Percentiles rank a stretch among this genome's conserved stretches.
phyloP scores from a whole-genome alignment of 495 filamentous ascomycete species.

The Immersiella caudata region DNA sequence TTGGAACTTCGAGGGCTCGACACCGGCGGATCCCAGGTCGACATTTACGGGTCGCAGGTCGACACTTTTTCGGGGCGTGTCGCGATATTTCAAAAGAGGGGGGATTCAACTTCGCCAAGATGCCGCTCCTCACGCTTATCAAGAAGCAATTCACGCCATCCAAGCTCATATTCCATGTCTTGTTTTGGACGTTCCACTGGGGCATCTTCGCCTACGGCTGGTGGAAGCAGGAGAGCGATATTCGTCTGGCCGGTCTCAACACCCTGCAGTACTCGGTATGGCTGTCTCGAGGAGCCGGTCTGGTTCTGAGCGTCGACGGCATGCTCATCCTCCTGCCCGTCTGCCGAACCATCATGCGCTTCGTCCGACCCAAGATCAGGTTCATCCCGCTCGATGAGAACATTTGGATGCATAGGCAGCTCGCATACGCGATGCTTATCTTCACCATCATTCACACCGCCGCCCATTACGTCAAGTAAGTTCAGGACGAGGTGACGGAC shows the following conservation, averaged over 20 bases:
- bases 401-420: conserved; percentile 95
- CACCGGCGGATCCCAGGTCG: conserved; percentile 29
- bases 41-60: conserved; percentile 53
- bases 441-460: conserved; percentile 78
- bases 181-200: conserved; percentile 86
- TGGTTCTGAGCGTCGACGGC: conserved; percentile 79
- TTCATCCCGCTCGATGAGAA: conserved; percentile 93
- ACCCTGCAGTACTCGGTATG: conserved; percentile 85
- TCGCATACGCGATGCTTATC: conserved; percentile 84
- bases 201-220: conserved; percentile 86
- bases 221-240: conserved; percentile 73
- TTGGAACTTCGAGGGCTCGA: conserved; percentile 21
- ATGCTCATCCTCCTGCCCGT: conserved; percentile 90
- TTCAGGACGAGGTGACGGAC: conserved; percentile 22
- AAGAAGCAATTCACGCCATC: conserved; percentile 64
- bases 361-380: conserved; percentile 81
- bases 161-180: conserved; percentile 77
- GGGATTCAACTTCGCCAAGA: conserved; percentile 37
- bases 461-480: conserved; percentile 95
- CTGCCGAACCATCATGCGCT: conserved; percentile 86
- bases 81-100: conserved; percentile 28
- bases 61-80: conserved; percentile 43
- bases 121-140: conserved; percentile 44
- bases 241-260: conserved; percentile 74
- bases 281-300: conserved; percentile 90